Conservation (phyloP, 73 alveolate species). For the Tetrahymena malaccensis region DNA sequence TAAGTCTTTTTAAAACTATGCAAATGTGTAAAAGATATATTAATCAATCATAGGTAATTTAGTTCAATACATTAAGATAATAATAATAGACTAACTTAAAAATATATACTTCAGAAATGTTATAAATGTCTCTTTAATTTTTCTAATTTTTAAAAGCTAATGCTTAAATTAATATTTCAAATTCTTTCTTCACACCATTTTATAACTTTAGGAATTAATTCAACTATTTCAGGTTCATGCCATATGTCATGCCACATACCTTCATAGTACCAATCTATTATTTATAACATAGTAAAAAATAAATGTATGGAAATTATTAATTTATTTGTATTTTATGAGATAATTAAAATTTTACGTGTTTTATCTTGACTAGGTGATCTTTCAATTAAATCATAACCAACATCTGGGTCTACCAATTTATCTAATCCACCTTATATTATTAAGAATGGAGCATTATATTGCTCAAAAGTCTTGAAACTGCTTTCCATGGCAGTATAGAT, state of each 20-base stretch:
- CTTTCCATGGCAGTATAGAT: slow-evolving; percentile 4
- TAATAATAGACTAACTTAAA: too few species aligned
- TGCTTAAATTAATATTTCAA: not conserved
- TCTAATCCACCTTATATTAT: slow-evolving; percentile 27
- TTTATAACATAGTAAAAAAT: not conserved
- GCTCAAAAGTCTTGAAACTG: not conserved
- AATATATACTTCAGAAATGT: too few species aligned
- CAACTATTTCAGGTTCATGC: slow-evolving; percentile 36
- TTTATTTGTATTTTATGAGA: not conserved
- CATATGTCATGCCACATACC: slow-evolving; percentile 40
- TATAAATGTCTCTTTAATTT: too few species aligned
- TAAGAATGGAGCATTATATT: slow-evolving; percentile 18
- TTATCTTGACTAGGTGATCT: slow-evolving; percentile 12
- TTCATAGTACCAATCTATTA: slow-evolving; percentile 21
- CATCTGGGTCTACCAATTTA: slow-evolving; percentile 41
- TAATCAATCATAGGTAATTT: too few species aligned
- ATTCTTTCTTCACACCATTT: slow-evolving; percentile 19
- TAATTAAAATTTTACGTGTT: not conserved
- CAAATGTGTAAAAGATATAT: too few species aligned
- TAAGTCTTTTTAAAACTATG: too few species aligned
- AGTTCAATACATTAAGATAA: too few species aligned
- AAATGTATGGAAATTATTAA: not conserved
- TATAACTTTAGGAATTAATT: slow-evolving; percentile 11
- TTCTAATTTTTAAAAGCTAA: not conserved
- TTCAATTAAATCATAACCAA: not conserved